Evolutionary conservation across 306 rosid species (phyloP).

Genomic region (Neltuma alba): DNA sequence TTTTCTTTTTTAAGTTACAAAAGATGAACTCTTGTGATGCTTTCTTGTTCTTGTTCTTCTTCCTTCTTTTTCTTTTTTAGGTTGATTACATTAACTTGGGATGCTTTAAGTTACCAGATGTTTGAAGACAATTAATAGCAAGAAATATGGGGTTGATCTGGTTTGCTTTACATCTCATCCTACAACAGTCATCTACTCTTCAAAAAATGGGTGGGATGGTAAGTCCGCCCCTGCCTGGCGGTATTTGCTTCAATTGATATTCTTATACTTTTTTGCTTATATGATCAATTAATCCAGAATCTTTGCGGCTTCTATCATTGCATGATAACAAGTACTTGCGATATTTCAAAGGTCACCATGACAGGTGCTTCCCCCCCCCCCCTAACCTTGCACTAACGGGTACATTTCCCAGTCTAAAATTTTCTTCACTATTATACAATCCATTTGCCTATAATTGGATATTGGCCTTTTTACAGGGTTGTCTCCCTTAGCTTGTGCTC

Average conservation of each 20-base stretch:
- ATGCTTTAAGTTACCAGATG: constrained; percentile 57
- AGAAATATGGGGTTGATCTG: constrained; percentile 95
- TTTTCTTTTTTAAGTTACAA: not conserved
- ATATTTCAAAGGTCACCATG: constrained; percentile 97
- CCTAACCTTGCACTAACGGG: not conserved
- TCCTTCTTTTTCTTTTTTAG: not conserved
- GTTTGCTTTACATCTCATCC: constrained; percentile 98
- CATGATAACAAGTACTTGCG: constrained; percentile 94
- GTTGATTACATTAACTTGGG: constrained; percentile 10
- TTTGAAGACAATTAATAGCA: constrained; percentile 96
- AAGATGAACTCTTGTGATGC: not conserved
- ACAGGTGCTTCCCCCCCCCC: constrained; percentile 53
- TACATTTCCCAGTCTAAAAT: constrained; percentile 20
- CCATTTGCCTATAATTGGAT: constrained; percentile 1
- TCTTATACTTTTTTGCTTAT: constrained; percentile 20
- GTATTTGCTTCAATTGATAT: constrained; percentile 16
- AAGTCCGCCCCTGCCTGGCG: constrained; percentile 27
- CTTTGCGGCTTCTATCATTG: constrained; percentile 86
- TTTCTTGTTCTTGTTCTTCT: not conserved
- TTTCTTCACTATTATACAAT: not conserved
- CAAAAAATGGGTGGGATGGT: constrained; percentile 99
- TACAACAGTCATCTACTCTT: constrained; percentile 93
- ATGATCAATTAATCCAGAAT: constrained; percentile 57
- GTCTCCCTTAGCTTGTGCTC: constrained; percentile 93
- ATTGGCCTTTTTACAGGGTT: constrained; percentile 58